phyloP scores from a whole-genome alignment of 495 filamentous ascomycete species.

The Astrothelium macrocarpum region DNA sequence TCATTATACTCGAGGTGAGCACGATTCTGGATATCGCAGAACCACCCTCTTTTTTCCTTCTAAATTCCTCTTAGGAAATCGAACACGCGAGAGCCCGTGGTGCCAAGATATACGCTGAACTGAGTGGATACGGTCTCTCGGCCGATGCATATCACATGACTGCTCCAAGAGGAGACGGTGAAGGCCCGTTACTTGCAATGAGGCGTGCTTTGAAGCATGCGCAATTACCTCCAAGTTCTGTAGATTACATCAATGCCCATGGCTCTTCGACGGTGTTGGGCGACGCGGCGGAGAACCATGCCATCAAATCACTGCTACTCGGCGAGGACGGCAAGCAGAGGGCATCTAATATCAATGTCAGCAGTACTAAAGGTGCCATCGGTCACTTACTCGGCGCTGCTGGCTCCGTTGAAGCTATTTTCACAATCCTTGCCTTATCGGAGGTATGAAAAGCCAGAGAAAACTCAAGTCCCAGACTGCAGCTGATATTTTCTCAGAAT shows the following conservation, averaged over 20 bases:
- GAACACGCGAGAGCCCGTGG: conserved; percentile 74
- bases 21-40: neutral
- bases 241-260: conserved; percentile 95
- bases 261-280: conserved; percentile 80
- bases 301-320: conserved; percentile 69
- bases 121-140: conserved; percentile 79
- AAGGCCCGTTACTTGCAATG: conserved; percentile 78
- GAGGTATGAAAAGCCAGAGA: conserved; percentile 48
- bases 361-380: conserved; percentile 87
- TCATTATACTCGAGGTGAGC: conserved; percentile 68
- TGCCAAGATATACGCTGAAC: conserved; percentile 78
- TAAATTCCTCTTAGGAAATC: conserved; percentile 47
- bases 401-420: conserved; percentile 79
- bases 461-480: conserved; percentile 18
- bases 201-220: conserved; percentile 70
- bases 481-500: conserved; percentile 41
- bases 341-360: conserved; percentile 66
- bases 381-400: conserved; percentile 89
- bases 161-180: conserved; percentile 69
- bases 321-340: conserved; percentile 54
- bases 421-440: conserved; percentile 66
- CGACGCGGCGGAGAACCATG: conserved; percentile 77
- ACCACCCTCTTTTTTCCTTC: conserved; percentile 7
- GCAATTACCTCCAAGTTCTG: conserved; percentile 50
- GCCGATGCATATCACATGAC: conserved; percentile 91